Percentiles rank a stretch among this genome's conserved stretches.
Evolutionary conservation across 1,139 yeast species (phyloP).

Genomic region (Suhomyces ambrosiae): DNA sequence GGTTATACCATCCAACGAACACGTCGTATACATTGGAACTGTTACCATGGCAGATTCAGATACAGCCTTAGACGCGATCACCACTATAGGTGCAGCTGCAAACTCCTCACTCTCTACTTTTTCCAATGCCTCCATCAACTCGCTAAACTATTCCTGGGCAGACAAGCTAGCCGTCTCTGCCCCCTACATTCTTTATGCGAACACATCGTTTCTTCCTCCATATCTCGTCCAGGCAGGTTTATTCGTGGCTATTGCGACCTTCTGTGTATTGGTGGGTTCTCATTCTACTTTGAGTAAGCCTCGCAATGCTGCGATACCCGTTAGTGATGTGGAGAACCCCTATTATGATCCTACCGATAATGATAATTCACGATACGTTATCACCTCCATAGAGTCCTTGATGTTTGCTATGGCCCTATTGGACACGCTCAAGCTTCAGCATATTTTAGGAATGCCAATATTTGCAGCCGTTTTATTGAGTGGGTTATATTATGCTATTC

Average conservation of each 20-base stretch:
- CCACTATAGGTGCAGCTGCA: too few relatives aligned
- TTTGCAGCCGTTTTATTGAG: constrained; percentile 37
- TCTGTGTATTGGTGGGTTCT: constrained; percentile 40
- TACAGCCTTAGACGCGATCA: not conserved
- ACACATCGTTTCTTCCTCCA: constrained; percentile 7
- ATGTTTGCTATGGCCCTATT: not conserved
- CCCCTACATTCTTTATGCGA: constrained; percentile 13
- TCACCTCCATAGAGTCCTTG: constrained; percentile 22
- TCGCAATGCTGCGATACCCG: constrained; percentile 43
- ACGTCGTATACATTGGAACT: too few relatives aligned
- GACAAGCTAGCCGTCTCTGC: constrained; percentile 17
- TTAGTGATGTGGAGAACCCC: constrained; percentile 28
- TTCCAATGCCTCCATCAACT: not conserved
- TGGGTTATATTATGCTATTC: constrained; percentile 31
- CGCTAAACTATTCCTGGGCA: constrained; percentile 1
- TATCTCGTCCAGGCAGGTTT: constrained; percentile 6
- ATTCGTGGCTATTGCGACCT: constrained; percentile 5
- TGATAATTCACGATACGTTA: constrained; percentile 29
- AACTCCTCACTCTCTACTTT: not conserved
- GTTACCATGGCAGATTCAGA: not conserved
- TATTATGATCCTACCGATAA: constrained; percentile 51
- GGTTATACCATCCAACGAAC: too few relatives aligned
- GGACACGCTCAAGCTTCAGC: constrained; percentile 17
- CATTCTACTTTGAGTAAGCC: constrained; percentile 48
- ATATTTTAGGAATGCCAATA: constrained; percentile 44